Percentiles rank a stretch among this genome's conserved stretches.
Conservation (phyloP, 1,284 basidiomycete genomes). For the Ganoderma lucidum region DNA sequence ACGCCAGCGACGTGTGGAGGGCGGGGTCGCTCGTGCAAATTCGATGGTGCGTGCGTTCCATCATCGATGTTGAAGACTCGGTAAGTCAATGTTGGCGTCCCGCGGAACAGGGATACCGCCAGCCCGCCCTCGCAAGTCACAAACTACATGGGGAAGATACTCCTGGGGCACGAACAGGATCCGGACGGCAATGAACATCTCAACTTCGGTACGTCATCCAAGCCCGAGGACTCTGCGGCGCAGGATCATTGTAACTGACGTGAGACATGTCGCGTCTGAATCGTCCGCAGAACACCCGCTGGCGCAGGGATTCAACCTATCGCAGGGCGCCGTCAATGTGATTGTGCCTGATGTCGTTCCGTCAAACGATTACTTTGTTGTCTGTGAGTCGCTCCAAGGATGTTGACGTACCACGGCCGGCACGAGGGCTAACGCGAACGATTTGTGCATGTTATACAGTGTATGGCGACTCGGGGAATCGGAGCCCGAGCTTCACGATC, state of each 20-base stretch:
- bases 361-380: conserved; percentile 44
- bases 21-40: conserved; percentile 27
- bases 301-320: conserved; percentile 50
- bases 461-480: conserved; percentile 53
- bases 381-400: conserved; percentile 40
- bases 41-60: conserved; percentile 25
- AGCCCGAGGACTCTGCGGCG: not conserved
- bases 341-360: conserved; percentile 45
- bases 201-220: conserved; percentile 39
- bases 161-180: conserved; percentile 45
- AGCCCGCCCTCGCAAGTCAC: conserved; percentile 42
- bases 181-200: conserved; percentile 44
- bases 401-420: not conserved
- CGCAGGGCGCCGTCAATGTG: conserved; percentile 43
- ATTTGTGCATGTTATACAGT: conserved; percentile 37
- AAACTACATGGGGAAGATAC: conserved; percentile 44
- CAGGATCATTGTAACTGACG: not conserved
- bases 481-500: conserved; percentile 49
- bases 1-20: conserved; percentile 29
- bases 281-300: conserved; percentile 48
- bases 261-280: not conserved
- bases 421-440: conserved; percentile 7
- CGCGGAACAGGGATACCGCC: conserved; percentile 42
- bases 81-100: not conserved
- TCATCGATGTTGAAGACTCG: not conserved